phyloP scores from a whole-genome alignment of 2,329 filamentous ascomycete species.

The Immersiporthe knoxdaviesiana region DNA sequence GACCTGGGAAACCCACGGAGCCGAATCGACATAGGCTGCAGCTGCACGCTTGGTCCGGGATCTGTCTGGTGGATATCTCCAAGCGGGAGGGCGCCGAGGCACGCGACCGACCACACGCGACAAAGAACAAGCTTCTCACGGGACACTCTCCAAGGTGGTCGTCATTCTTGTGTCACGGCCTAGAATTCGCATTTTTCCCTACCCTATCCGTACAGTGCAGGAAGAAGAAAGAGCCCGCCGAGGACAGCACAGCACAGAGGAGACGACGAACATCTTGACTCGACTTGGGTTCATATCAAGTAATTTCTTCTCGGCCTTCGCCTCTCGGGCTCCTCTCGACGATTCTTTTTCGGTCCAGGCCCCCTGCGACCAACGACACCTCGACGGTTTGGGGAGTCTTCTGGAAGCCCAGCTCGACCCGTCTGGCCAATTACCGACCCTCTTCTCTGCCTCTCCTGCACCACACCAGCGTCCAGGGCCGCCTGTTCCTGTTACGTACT shows the following conservation, averaged over 20 bases:
- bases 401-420: conserved; percentile 24
- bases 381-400: conserved; percentile 8
- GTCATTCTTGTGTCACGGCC: not conserved
- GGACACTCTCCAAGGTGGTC: not conserved
- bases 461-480: conserved; percentile 19
- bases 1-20: not conserved
- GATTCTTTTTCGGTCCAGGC: conserved; percentile 12
- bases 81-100: not conserved
- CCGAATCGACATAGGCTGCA: not conserved
- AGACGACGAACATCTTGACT: not conserved
- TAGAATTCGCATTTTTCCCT: not conserved
- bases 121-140: not conserved
- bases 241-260: not conserved
- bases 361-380: conserved; percentile 7
- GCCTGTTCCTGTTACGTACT: conserved; percentile 34
- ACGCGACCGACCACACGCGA: conserved; percentile 2
- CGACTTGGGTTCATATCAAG: not conserved
- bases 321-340: conserved; percentile 1
- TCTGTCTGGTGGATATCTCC: not conserved
- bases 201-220: not conserved
- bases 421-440: conserved; percentile 18
- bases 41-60: not conserved
- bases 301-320: conserved; percentile 7
- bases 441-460: conserved; percentile 14
- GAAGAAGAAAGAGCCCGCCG: not conserved